These are phyloP conservation scores for Colletotrichum sidae DNA, from an alignment of 2,329 filamentous ascomycete genomes.

Conservation along the genomic window DNA sequence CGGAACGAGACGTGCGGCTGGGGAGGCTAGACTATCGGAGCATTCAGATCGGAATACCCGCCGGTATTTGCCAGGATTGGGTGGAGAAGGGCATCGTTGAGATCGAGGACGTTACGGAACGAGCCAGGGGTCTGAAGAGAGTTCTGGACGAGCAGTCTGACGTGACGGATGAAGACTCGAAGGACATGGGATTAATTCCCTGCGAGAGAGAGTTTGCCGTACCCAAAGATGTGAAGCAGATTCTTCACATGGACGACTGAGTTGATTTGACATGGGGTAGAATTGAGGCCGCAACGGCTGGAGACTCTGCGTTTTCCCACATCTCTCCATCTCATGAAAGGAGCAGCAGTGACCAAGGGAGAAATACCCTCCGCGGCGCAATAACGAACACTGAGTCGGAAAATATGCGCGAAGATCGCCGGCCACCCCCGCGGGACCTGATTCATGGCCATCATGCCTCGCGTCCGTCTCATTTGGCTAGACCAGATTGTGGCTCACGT, in stretches of 20 bases:
- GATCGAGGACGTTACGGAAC: slow-evolving; percentile 70
- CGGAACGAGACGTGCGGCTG: slow-evolving; percentile 62
- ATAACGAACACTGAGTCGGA: too few relatives aligned
- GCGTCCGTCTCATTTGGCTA: too few relatives aligned
- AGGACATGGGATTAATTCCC: slow-evolving; percentile 54
- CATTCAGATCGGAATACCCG: slow-evolving; percentile 72
- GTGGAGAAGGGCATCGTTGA: slow-evolving; percentile 62
- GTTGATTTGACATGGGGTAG: too few relatives aligned
- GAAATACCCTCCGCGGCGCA: too few relatives aligned
- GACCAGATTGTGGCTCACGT: background rate
- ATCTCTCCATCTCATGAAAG: too few relatives aligned
- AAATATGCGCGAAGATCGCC: too few relatives aligned
- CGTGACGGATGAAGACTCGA: slow-evolving; percentile 50
- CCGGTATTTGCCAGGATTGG: slow-evolving; percentile 57
- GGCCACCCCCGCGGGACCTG: too few relatives aligned
- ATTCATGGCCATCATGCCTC: too few relatives aligned
- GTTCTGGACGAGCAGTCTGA: slow-evolving; percentile 54
- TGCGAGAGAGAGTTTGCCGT: slow-evolving; percentile 57
- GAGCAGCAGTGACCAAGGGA: too few relatives aligned
- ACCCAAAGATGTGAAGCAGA: slow-evolving; percentile 48
- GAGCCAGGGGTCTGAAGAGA: slow-evolving; percentile 59
- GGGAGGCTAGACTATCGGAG: slow-evolving; percentile 62
- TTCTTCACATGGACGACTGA: slow-evolving; percentile 46
- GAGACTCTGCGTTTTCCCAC: too few relatives aligned
- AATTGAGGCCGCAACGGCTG: too few relatives aligned